phyloP scores from a whole-genome alignment of 1,284 basidiomycete species.

The Trametes versicolor region DNA sequence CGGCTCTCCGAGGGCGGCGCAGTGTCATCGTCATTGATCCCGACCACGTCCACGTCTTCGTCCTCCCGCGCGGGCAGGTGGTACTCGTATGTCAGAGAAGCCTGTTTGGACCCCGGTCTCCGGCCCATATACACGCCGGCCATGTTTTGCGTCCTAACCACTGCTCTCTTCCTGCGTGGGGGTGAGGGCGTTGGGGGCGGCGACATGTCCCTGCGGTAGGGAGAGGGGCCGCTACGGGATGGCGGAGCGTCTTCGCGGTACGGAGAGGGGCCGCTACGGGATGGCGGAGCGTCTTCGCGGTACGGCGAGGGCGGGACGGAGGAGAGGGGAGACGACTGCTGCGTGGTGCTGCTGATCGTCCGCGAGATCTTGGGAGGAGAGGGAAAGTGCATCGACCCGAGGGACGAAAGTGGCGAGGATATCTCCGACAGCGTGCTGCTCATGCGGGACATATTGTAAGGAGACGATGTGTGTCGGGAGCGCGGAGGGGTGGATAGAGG shows the following conservation, averaged over 20 bases:
- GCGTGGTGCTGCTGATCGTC: slow-evolving; percentile 17
- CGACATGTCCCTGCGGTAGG: slow-evolving; percentile 6
- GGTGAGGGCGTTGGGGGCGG: slow-evolving; percentile 17
- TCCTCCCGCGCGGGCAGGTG: background rate
- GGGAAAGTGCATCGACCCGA: background rate
- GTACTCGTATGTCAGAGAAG: background rate
- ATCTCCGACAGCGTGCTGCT: slow-evolving; percentile 27
- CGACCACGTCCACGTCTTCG: slow-evolving; percentile 13
- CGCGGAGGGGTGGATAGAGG: slow-evolving; percentile 21
- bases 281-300: slow-evolving; percentile 4
- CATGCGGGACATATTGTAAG: slow-evolving; percentile 28
- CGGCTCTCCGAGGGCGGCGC: slow-evolving; percentile 21
- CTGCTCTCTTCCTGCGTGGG: slow-evolving; percentile 9
- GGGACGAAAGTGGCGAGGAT: slow-evolving; percentile 20
- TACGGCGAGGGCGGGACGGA: slow-evolving; percentile 17
- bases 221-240: background rate
- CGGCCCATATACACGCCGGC: slow-evolving; percentile 15
- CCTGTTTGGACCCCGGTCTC: slow-evolving; percentile 16
- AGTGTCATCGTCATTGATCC: slow-evolving; percentile 16
- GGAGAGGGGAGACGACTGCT: slow-evolving; percentile 23
- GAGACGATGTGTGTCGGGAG: slow-evolving; percentile 3
- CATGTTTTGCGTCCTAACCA: slow-evolving; percentile 5
- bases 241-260: slow-evolving; percentile 6
- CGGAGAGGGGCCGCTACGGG: slow-evolving; percentile 6
- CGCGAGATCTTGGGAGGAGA: slow-evolving; percentile 14